Base-by-base conservation (phyloP, 2,329 filamentous ascomycete species). In the Nemania diffusa region DNA sequence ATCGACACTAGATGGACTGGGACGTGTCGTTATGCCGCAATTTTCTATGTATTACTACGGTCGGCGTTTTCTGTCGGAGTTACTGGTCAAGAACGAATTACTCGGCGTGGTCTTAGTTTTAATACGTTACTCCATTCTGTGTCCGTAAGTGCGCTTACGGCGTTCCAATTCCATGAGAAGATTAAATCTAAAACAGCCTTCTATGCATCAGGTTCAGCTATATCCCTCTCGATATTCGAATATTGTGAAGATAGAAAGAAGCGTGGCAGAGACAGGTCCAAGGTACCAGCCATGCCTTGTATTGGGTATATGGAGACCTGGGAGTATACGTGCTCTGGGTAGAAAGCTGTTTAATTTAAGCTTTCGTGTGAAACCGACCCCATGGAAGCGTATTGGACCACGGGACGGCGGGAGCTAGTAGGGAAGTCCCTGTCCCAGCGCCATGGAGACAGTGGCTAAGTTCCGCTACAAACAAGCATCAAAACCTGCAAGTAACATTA, bases 31-130 rank as follows among this genome's bases (percentile, higher is more conserved):
- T 48, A 53, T 64, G 57, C 46, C 26, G 46, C 20, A 46, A 55
- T 53, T 65, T 64, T 52, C 22, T 11, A 48, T 67, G 63, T 71
- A 71, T 63, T 60, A 67, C 58, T 63, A 69, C 50, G 62, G 65
- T 51, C 37, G 62, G 65, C 65, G 44, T 63, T 55, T 65, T 24
- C 37, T 57, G 24, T 42, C 24, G 56, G 62, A 65, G 56, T 65
- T 65, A 29, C 40, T 40, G 58, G 60, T 61, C 24, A 24, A 34
- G 55, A 57, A 52, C 17, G 58, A 40, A 44, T 61, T 34, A 48
- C 26, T 55, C 17, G 48, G 46, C 27, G 34, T 57, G 56, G 55
- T 53, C 22, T 56, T 22, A 46, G 24, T 52, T 55, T 62, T 59
- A 61, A 65, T 62, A 58, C 26, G 48, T 50, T 44, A 53, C 59